phyloP scores from a whole-genome alignment of 2,329 filamentous ascomycete species.

The Bipolaris victoriae region DNA sequence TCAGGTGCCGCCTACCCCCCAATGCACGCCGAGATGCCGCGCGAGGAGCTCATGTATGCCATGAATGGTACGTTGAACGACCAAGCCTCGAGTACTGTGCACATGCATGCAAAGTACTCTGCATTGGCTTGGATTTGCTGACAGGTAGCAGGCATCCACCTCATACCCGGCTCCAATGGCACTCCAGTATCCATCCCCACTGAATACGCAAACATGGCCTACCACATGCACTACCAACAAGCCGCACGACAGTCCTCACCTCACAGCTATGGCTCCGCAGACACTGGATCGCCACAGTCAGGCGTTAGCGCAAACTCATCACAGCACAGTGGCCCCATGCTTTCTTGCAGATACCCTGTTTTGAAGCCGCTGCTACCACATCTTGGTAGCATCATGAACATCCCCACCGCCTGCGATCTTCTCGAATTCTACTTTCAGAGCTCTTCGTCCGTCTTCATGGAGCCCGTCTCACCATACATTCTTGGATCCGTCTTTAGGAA shows the following conservation, averaged over 20 bases:
- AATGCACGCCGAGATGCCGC: constrained; percentile 43
- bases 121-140: constrained; percentile 5
- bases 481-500: constrained; percentile 89
- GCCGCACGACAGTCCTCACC: constrained; percentile 42
- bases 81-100: background rate
- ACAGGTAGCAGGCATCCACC: constrained; percentile 34
- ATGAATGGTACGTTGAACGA: constrained; percentile 33
- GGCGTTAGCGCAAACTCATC: constrained; percentile 44
- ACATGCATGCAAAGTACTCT: background rate
- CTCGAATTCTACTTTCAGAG: constrained; percentile 91
- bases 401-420: constrained; percentile 83
- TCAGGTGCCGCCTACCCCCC: constrained; percentile 35
- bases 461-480: constrained; percentile 88
- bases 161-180: constrained; percentile 35
- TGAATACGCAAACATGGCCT: constrained; percentile 42
- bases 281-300: constrained; percentile 47
- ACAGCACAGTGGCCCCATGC: constrained; percentile 31
- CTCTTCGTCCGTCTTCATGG: constrained; percentile 83
- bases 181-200: constrained; percentile 39
- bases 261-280: constrained; percentile 44
- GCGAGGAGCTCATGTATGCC: constrained; percentile 46
- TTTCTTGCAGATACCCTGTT: constrained; percentile 73
- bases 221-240: constrained; percentile 40
- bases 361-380: constrained; percentile 83
- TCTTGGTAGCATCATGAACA: constrained; percentile 77